Conservation (phyloP, 768 basidiomycete genomes). For the Phlebiopsis gigantea region DNA sequence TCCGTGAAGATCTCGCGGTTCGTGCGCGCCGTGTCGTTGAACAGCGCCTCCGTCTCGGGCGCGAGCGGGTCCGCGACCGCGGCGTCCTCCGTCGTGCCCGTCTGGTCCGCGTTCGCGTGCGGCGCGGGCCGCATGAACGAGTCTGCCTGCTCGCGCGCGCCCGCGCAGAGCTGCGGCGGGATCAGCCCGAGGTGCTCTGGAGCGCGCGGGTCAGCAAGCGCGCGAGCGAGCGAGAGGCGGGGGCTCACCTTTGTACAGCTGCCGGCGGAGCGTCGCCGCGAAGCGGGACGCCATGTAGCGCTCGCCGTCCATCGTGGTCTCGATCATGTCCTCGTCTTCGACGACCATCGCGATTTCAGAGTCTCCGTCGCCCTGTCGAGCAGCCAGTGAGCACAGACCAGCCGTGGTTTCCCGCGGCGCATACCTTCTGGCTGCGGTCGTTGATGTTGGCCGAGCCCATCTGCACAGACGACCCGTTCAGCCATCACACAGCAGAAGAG, state of each 20-base stretch:
- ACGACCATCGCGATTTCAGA: constrained; percentile 93
- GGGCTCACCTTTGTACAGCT: constrained; percentile 68
- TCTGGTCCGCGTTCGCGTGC: constrained; percentile 62
- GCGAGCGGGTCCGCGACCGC: constrained; percentile 76
- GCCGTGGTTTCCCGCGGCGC: neutral
- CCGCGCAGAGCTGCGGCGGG: constrained; percentile 54
- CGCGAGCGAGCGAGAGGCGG: neutral
- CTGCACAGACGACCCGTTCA: constrained; percentile 31
- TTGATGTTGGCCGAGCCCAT: constrained; percentile 95
- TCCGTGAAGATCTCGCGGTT: constrained; percentile 87
- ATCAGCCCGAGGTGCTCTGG: constrained; percentile 87
- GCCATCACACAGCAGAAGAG: neutral
- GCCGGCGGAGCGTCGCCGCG: constrained; percentile 77
- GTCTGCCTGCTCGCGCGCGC: constrained; percentile 35
- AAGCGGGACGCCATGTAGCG: constrained; percentile 72
- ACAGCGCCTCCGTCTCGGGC: constrained; percentile 51
- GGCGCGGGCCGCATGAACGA: constrained; percentile 82
- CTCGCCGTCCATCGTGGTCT: constrained; percentile 72
- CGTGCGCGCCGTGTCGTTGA: constrained; percentile 65
- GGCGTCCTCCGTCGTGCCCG: constrained; percentile 47
- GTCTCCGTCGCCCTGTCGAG: constrained; percentile 75
- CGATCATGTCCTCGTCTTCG: constrained; percentile 79
- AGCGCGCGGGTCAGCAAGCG: constrained; percentile 4
- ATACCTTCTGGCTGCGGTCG: constrained; percentile 75
- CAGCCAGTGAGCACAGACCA: constrained; percentile 1